Evolutionary conservation across 179 eudicot genomes (phyloP), one percentile per base, ranked within the genome.

Genomic region (Beta corolliflora): DNA sequence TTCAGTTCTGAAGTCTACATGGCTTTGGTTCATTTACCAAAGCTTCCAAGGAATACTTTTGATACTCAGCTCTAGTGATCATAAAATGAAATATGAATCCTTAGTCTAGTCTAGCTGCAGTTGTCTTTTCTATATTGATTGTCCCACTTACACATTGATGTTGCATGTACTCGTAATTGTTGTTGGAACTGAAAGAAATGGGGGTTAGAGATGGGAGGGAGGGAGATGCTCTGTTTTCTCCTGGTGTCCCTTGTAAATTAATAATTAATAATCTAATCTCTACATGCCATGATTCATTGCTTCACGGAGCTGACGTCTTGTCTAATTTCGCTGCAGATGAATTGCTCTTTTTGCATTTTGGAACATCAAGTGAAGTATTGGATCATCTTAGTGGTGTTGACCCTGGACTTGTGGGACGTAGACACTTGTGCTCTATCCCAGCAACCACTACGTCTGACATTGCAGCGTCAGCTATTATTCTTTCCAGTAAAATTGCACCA

Each of bases 341-440:
- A 84, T 85, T 97, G 79, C 85, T 84, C 3, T 97, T 97, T 88
- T 88, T 97, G 80, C 99, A 97, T 88, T 97, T 92, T 83, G 99
- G 99, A 67, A 97, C 99, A 68, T 97, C 99, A 64, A 97, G 97
- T 87, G 99, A 97, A 91, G 97, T 93, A 65, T 84, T 97, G 84
- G 98, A 93, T 79, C 99, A 94, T 87, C 87, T 97, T 58, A 89
- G 92, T 85, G 95, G 91, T 79, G 86, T 86, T 64, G 86, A 89
- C 85, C 82, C 91, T 50, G 90, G 89, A 81, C 97, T 97, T 76
- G 91, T 97, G 71, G 94, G 97, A 70, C 93, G 97, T 79, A 89
- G 99, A 82, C 99, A 97, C 87, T 85, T 96, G 41, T 96, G 95
- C 87, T 96, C 98, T 50, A 89, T 93, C 83, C 99, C 99, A 72